A percentile compares a stretch with the other conserved stretches of the same genome.
Conservation (phyloP, 441 rosid genomes). For the Syzygium malaccense region DNA sequence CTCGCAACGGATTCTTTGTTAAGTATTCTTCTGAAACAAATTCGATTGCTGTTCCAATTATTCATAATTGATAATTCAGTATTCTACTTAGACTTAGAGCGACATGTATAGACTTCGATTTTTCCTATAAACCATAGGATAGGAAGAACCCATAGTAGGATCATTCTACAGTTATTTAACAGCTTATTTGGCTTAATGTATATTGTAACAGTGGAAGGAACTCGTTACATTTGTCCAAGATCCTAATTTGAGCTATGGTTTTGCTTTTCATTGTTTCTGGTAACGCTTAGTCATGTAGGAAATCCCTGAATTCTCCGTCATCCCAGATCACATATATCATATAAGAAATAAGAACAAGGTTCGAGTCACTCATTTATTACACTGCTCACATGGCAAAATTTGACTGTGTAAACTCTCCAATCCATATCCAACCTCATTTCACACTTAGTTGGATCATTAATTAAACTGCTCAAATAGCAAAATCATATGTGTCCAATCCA, state of each 20-base stretch:
- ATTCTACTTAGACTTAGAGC: neutral
- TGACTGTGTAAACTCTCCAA: neutral
- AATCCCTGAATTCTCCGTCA: neutral
- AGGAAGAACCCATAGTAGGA: neutral
- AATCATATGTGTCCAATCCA: neutral
- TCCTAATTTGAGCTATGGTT: neutral
- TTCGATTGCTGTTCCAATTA: neutral
- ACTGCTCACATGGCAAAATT: neutral
- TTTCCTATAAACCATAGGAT: neutral
- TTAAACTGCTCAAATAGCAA: neutral
- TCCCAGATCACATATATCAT: neutral
- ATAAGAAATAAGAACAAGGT: neutral
- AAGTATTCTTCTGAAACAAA: neutral
- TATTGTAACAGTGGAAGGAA: neutral
- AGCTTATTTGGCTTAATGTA: neutral
- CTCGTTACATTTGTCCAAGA: neutral
- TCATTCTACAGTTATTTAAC: neutral
- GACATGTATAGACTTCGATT: neutral
- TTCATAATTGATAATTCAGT: neutral
- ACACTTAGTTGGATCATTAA: neutral
- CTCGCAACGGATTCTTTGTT: neutral
- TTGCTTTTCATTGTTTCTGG: neutral
- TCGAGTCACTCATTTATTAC: neutral
- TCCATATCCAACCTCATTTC: neutral
- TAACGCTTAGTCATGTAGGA: neutral